These are phyloP conservation scores for Nevesoporus exiguus DNA, from an alignment of 768 basidiomycete species.

Conservation along the genomic window DNA sequence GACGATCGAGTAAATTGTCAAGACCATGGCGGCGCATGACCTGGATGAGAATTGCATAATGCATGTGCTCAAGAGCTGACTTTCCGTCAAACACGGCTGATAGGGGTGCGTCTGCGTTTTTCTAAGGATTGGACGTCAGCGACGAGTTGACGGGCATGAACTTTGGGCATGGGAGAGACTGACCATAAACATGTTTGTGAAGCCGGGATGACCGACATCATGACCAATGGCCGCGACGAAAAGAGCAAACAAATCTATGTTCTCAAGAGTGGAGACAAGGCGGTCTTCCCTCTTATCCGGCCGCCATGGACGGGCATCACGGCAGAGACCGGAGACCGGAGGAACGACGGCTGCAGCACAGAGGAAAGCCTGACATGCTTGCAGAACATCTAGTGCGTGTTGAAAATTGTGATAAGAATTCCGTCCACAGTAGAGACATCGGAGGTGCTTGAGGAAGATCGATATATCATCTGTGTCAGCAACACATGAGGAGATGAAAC, in stretches of 20 bases:
- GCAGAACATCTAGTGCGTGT: conserved; percentile 94
- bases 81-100: conserved; percentile 85
- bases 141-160: neutral
- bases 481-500: conserved; percentile 17
- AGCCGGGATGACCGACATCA: conserved; percentile 95
- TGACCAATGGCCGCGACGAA: conserved; percentile 95
- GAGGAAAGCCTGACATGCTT: conserved; percentile 87
- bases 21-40: conserved; percentile 81
- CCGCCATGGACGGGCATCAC: conserved; percentile 35
- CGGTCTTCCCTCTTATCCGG: conserved; percentile 38
- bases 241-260: conserved; percentile 77
- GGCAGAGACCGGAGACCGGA: conserved; percentile 56
- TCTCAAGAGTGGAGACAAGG: conserved; percentile 43
- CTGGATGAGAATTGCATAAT: conserved; percentile 75
- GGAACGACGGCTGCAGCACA: conserved; percentile 78
- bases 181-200: conserved; percentile 93
- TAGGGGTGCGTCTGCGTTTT: conserved; percentile 89
- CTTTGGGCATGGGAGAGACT: conserved; percentile 25
- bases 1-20: conserved; percentile 60
- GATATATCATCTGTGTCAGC: conserved; percentile 61
- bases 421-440: conserved; percentile 83
- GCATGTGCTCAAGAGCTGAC: conserved; percentile 91
- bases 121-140: conserved; percentile 43
- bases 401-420: conserved; percentile 99
- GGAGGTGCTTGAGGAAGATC: conserved; percentile 80